These are phyloP conservation scores for Globisporangium okanoganense DNA, from an alignment of 352 stramenopile genomes.

Conservation along the genomic window DNA sequence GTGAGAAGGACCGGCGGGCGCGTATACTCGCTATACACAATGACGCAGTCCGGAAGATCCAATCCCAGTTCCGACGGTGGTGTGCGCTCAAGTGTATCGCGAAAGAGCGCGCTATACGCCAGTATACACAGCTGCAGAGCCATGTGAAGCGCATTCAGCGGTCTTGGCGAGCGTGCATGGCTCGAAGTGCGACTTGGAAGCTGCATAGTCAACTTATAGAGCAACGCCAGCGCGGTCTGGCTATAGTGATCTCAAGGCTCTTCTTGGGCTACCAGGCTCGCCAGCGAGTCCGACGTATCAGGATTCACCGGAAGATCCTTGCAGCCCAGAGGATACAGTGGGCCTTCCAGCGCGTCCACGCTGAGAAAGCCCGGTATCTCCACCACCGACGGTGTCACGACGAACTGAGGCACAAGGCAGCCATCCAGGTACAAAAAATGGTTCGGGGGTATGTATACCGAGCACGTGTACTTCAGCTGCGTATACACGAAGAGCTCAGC, in stretches of 20 bases:
- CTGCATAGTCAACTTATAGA: conserved; percentile 20
- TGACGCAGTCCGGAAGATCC: conserved; percentile 28
- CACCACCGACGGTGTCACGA: conserved; percentile 5
- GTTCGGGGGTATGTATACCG: conserved; percentile 33
- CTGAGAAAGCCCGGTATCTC: conserved; percentile 25
- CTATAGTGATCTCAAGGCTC: conserved; percentile 21
- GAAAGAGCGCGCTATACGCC: conserved; percentile 28
- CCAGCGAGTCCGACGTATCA: conserved; percentile 34
- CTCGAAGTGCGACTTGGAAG: conserved; percentile 22
- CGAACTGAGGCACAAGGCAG: conserved; percentile 22
- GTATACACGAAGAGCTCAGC: conserved; percentile 27
- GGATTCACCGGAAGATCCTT: conserved; percentile 21
- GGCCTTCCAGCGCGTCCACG: conserved; percentile 25
- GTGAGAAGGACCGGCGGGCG: conserved; percentile 47
- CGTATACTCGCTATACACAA: conserved; percentile 21
- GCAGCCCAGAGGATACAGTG: conserved; percentile 44
- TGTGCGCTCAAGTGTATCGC: conserved; percentile 19
- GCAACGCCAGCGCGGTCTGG: conserved; percentile 24
- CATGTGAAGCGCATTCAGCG: conserved; percentile 30
- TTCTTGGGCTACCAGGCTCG: conserved; percentile 47
- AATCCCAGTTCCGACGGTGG: conserved; percentile 32
- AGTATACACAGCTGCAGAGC: conserved; percentile 18
- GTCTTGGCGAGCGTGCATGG: conserved; percentile 30
- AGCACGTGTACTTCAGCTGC: conserved; percentile 24
- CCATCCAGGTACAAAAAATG: conserved; percentile 35